Conservation (phyloP, 225 moss, liverwort and hornwort species). For the Physcomitrellopsis africana region DNA sequence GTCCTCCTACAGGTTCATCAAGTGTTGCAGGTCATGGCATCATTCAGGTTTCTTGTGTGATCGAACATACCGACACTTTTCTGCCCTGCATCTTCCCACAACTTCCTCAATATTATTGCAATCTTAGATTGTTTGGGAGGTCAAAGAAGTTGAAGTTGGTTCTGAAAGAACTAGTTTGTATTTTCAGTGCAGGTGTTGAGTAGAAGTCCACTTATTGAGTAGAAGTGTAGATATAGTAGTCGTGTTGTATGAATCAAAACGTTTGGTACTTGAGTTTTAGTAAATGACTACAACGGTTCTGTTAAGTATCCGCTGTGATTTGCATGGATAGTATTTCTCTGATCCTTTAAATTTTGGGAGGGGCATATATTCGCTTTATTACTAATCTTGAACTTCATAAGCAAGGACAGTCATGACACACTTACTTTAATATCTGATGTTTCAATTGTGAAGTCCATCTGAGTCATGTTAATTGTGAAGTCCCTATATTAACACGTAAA, state of each 20-base stretch:
- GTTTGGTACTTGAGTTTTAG: constrained; percentile 38
- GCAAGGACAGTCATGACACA: constrained; percentile 22
- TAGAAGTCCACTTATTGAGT: constrained; percentile 23
- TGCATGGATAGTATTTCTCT: constrained; percentile 27
- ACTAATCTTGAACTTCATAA: constrained; percentile 20
- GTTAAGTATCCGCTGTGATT: constrained; percentile 22
- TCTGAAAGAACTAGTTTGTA: constrained; percentile 23
- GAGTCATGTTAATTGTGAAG: too few species aligned
- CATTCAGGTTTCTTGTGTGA: constrained; percentile 42
- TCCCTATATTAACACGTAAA: too few species aligned
- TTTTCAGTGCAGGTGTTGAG: constrained; percentile 19
- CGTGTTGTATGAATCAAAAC: constrained; percentile 31
- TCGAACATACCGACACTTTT: constrained; percentile 34
- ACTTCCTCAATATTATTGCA: constrained; percentile 6
- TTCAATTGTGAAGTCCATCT: background rate
- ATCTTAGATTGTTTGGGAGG: constrained; percentile 20
- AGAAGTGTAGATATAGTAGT: constrained; percentile 28
- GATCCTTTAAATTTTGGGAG: constrained; percentile 32
- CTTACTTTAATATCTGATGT: constrained; percentile 21
- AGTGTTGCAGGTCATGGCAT: constrained; percentile 47
- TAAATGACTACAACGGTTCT: constrained; percentile 24
- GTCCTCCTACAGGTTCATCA: constrained; percentile 36
- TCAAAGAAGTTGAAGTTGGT: constrained; percentile 27
- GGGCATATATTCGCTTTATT: background rate
- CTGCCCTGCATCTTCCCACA: constrained; percentile 16